Evolutionary conservation across 768 basidiomycete species (phyloP).

Genomic region (Agrocybe chaxingu): DNA sequence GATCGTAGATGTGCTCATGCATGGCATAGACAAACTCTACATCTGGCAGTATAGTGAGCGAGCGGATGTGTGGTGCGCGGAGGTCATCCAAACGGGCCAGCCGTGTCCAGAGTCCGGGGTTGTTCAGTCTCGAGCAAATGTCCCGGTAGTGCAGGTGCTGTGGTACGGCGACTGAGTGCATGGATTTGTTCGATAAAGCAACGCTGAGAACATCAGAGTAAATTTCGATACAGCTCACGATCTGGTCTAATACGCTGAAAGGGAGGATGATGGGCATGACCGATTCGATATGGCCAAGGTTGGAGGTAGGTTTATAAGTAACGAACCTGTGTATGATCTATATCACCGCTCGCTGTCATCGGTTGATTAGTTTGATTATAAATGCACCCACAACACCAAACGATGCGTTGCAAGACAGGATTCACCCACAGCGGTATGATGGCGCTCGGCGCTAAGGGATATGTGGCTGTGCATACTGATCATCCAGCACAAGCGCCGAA

Average conservation of each 20-base stretch:
- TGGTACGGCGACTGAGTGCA: conserved; percentile 7
- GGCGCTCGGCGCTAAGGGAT: too few species aligned
- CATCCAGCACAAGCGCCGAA: too few species aligned
- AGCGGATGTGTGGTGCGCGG: conserved; percentile 4
- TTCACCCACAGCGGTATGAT: too few species aligned
- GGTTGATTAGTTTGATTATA: too few species aligned
- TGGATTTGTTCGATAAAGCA: conserved; percentile 5
- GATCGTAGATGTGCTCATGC: conserved; percentile 3
- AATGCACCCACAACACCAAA: too few species aligned
- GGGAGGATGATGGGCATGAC: background rate
- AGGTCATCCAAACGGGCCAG: conserved; percentile 7
- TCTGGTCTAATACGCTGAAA: conserved; percentile 1
- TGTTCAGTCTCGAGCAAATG: conserved; percentile 4
- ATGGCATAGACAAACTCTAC: background rate
- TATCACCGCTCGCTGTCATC: background rate
- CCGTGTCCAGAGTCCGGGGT: conserved; percentile 5
- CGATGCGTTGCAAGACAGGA: too few species aligned
- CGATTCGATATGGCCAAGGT: too few species aligned
- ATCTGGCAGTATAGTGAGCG: conserved; percentile 8
- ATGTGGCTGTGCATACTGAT: too few species aligned
- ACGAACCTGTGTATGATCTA: too few species aligned
- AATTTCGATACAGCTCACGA: conserved; percentile 2
- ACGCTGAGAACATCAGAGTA: conserved; percentile 8
- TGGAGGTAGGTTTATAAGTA: too few species aligned
- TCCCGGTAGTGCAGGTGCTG: conserved; percentile 11